phyloP scores from a whole-genome alignment of 2,329 filamentous ascomycete genomes.

The Aureobasidium sp. region DNA sequence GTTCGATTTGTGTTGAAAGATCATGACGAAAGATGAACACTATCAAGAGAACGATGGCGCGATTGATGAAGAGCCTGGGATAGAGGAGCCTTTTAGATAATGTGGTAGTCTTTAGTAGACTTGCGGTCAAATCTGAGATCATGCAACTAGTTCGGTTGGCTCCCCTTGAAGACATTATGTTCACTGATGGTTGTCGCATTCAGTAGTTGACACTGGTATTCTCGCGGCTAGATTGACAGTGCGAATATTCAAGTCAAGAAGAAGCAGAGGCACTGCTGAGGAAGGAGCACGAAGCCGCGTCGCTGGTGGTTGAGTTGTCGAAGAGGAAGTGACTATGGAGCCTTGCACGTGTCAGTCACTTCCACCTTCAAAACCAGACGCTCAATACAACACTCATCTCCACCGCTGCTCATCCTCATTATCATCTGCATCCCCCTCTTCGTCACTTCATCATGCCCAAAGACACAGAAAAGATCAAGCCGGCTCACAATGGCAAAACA shows the following conservation, averaged over 20 bases:
- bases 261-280: no score
- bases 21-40: neutral
- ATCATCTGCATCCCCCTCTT: neutral
- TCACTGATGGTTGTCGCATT: no score
- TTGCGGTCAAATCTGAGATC: no score
- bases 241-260: no score
- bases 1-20: conserved; percentile 18
- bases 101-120: no score
- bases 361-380: neutral
- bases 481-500: neutral
- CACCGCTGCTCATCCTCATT: neutral
- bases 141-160: no score
- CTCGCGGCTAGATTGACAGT: no score
- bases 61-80: neutral
- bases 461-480: no score
- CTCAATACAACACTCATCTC: neutral
- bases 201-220: no score
- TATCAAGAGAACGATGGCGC: neutral
- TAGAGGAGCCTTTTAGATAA: neutral
- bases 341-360: neutral
- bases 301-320: neutral
- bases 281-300: neutral
- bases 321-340: neutral
- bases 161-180: no score
- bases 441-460: neutral